Conservation (phyloP, 2,329 filamentous ascomycete genomes). For the Colletotrichum euphorbiae region DNA sequence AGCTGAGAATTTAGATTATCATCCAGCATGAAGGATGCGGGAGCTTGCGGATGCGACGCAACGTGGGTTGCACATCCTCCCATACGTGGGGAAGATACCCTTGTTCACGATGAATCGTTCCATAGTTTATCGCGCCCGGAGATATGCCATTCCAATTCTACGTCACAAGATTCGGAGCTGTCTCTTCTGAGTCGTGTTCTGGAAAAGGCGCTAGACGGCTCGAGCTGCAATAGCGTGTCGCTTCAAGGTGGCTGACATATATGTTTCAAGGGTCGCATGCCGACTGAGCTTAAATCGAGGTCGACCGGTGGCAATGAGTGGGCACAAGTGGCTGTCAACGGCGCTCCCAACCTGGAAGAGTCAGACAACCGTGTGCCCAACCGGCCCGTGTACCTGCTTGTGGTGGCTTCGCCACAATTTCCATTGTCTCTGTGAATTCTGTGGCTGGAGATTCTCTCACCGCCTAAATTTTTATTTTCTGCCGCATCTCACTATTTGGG, state of each 20-base stretch:
- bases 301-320: conserved; percentile 1
- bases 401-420: conserved; percentile 15
- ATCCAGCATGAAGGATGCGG: not conserved
- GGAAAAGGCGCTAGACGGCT: not conserved
- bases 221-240: conserved; percentile 15
- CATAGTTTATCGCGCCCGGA: not conserved
- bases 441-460: conserved; percentile 34
- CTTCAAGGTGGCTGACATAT: conserved; percentile 30
- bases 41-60: conserved; percentile 1
- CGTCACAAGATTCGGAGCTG: conserved; percentile 4
- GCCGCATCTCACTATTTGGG: conserved; percentile 38
- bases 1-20: conserved; percentile 1
- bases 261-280: conserved; percentile 34
- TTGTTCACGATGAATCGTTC: not conserved
- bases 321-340: conserved; percentile 5
- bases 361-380: too few relatives aligned
- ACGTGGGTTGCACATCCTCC: not conserved
- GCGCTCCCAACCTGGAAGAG: conserved; percentile 20
- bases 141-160: conserved; percentile 13
- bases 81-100: not conserved
- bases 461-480: conserved; percentile 42
- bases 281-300: conserved; percentile 16
- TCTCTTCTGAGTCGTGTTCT: conserved; percentile 5
- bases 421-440: too few relatives aligned
- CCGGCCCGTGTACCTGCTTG: conserved; percentile 3